A percentile compares a stretch with the other conserved stretches of the same genome.
phyloP scores from a whole-genome alignment of 1,139 yeast genomes.

The Taphrina betulina region DNA sequence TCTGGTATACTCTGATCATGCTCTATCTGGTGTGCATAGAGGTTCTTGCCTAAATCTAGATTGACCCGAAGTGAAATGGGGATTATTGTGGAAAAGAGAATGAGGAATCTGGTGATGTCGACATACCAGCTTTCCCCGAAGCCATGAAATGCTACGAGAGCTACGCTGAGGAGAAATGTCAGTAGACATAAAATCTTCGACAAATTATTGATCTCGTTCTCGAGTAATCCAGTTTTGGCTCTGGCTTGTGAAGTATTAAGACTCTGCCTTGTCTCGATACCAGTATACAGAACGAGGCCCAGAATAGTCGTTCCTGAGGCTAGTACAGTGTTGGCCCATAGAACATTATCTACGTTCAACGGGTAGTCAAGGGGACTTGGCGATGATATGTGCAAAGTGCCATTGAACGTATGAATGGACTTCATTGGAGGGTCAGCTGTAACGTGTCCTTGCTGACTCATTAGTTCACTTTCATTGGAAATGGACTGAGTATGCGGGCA shows the following conservation, averaged over 20 bases:
- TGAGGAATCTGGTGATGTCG: slow-evolving; percentile 83
- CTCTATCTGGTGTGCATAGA: slow-evolving; percentile 92
- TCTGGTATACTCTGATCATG: slow-evolving; percentile 77
- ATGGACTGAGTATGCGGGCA: slow-evolving; percentile 18
- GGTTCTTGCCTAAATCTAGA: slow-evolving; percentile 90
- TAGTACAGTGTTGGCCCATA: slow-evolving; percentile 97
- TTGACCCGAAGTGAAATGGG: slow-evolving; percentile 92
- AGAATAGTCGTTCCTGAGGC: slow-evolving; percentile 86
- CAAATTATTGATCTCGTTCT: slow-evolving; percentile 81
- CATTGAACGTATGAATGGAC: slow-evolving; percentile 76
- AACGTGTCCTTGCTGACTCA: slow-evolving; percentile 44
- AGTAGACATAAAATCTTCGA: slow-evolving; percentile 86
- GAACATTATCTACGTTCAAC: slow-evolving; percentile 79
- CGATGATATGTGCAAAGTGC: slow-evolving; percentile 43
- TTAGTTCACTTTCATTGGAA: slow-evolving; percentile 5
- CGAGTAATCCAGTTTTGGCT: slow-evolving; percentile 87
- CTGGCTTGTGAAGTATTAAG: slow-evolving; percentile 60
- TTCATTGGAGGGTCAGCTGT: slow-evolving; percentile 76
- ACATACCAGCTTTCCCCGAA: slow-evolving; percentile 79
- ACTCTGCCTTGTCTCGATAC: slow-evolving; percentile 88
- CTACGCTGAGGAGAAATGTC: slow-evolving; percentile 74
- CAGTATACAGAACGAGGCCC: slow-evolving; percentile 87
- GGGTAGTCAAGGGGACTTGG: slow-evolving; percentile 56
- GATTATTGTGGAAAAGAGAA: slow-evolving; percentile 88
- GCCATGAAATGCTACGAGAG: slow-evolving; percentile 76